Conservation (phyloP, 2,329 filamentous ascomycete species). For the Clonostachys byssicola region DNA sequence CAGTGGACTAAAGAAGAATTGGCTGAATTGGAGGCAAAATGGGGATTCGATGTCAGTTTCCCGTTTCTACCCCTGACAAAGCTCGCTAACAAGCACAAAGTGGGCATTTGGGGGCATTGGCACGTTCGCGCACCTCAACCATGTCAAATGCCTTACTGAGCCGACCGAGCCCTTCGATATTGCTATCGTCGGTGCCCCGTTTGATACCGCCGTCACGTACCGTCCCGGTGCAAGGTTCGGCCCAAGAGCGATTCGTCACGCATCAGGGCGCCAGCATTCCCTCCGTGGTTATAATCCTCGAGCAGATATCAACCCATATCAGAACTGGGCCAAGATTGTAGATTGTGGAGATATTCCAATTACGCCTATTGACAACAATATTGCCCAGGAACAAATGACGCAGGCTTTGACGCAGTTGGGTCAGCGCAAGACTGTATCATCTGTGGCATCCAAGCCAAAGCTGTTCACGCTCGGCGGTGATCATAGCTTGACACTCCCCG, state of each 20-base stretch:
- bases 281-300: constrained; percentile 78
- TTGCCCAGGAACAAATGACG: constrained; percentile 81
- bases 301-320: constrained; percentile 78
- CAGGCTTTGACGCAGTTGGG: constrained; percentile 71
- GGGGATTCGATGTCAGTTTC: constrained; percentile 49
- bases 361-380: constrained; percentile 78
- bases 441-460: constrained; percentile 36
- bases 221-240: constrained; percentile 68
- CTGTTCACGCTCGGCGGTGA: constrained; percentile 71
- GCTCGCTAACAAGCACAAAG: neutral
- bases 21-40: constrained; percentile 52
- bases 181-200: constrained; percentile 62
- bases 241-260: constrained; percentile 80
- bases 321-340: constrained; percentile 74
- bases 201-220: constrained; percentile 59
- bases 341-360: constrained; percentile 92
- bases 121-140: constrained; percentile 63
- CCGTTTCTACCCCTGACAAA: neutral
- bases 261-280: constrained; percentile 74
- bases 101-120: constrained; percentile 60
- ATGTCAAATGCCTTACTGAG: constrained; percentile 59
- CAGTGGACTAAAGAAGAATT: constrained; percentile 45
- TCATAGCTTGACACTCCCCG: constrained; percentile 66
- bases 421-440: constrained; percentile 24
- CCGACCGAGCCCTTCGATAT: constrained; percentile 60